Evolutionary conservation across 352 stramenopile genomes (phyloP), one percentile per base, ranked within the genome.

Genomic region (Aphanomyces astaci): DNA sequence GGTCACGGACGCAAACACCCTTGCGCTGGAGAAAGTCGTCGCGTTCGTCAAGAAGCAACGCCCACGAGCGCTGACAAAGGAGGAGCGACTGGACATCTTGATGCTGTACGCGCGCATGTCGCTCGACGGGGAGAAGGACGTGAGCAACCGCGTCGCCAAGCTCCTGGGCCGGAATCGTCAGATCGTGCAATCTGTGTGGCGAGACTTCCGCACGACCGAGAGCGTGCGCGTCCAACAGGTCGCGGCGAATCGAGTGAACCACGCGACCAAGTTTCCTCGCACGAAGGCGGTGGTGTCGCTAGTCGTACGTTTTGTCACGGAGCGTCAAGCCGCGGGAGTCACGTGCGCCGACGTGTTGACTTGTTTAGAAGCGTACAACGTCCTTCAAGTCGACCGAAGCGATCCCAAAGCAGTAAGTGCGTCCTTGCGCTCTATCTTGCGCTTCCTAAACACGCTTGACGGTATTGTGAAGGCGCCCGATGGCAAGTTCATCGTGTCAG

Each of bases 1-100:
- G 19, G 45, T 25, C 22, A 9, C 45, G 9, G 9, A 7, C 9
- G 45, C 22, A 25, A 25, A 53, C 45, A 5, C 19, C 13, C 9
- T 5, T 19, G 45, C 45, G 45, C 45, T 53, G 13, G 45, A 53
- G 13, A 4, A 24, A 5, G 51, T 59, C 13, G 30, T 59, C 30
- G 24, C 51, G n/a, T 59, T 59, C 30, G 51, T 59, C 5, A 59
- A 59, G 51, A 32, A 17, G 30, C 25, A 59, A 32, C 51, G 51
- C 7, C 51, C 51, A n/a, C 51, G 51, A 15, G 51, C 51, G 0
- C 51, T 59, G 51, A 59, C 51, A 30, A 59, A 59, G 51, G 51
- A 59, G n/a, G 51, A 59, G 51, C 51, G 51, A 10, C 24, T 59
- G 25, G 51, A 59, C n/a, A 59, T 59, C 2, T 39, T 59, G 25